Conservation (phyloP, 257 asterid genomes). For the Solanum lycopersicoides region DNA sequence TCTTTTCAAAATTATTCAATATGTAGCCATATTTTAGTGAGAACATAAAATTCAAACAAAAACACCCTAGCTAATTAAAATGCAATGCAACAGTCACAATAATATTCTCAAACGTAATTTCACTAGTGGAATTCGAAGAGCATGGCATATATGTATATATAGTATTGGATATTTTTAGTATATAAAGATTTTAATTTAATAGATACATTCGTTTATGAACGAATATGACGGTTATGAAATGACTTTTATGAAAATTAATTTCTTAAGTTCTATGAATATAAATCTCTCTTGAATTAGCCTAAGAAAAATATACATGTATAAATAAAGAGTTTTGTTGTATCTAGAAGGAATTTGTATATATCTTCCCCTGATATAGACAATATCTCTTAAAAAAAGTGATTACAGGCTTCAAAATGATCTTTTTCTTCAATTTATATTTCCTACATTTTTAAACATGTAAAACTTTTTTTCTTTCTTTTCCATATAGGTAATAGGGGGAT, state of each 20-base stretch:
- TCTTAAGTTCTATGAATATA: not conserved
- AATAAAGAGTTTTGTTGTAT: not conserved
- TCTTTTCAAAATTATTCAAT: not conserved
- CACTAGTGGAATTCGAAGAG: accelerated
- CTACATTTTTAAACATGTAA: too few species aligned
- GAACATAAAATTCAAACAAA: not conserved
- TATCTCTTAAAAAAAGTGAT: not conserved
- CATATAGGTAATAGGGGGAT: not conserved
- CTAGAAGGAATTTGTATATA: not conserved
- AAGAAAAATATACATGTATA: not conserved
- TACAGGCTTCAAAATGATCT: too few species aligned
- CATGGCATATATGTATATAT: too few species aligned
- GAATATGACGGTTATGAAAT: too few species aligned
- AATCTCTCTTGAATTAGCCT: not conserved
- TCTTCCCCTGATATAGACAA: too few species aligned
- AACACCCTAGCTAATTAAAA: not conserved
- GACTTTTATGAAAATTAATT: not conserved
- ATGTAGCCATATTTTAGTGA: not conserved
- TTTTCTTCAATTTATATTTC: not conserved
- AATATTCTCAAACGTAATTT: too few species aligned
- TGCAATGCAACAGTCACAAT: not conserved
- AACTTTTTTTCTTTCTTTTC: not conserved
- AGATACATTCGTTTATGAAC: too few species aligned
- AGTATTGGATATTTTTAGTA: too few species aligned
- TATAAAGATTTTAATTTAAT: too few species aligned